phyloP scores from a whole-genome alignment of 1,284 basidiomycete species.

The Ceratobasidium theobromae region DNA sequence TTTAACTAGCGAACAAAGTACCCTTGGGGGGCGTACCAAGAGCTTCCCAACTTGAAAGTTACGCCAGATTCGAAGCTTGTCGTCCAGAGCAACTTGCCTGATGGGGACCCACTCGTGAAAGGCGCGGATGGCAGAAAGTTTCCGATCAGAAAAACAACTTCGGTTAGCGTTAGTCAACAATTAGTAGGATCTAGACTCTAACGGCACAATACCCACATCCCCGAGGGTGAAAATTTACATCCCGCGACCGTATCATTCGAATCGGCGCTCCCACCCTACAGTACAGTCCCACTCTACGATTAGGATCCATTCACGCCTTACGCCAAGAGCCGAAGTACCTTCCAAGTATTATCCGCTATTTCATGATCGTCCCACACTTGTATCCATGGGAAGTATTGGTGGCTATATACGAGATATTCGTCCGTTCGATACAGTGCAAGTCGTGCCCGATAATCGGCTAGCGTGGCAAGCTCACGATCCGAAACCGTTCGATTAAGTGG shows the following conservation, averaged over 20 bases:
- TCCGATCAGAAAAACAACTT: constrained; percentile 57
- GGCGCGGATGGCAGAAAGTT: constrained; percentile 61
- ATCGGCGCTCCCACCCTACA: constrained; percentile 59
- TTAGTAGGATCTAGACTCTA: constrained; percentile 23
- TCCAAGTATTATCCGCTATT: constrained; percentile 65
- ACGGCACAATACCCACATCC: constrained; percentile 45
- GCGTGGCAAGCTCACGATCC: constrained; percentile 60
- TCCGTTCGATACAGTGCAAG: constrained; percentile 63
- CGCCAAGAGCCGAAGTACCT: constrained; percentile 37
- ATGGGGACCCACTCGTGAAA: constrained; percentile 75
- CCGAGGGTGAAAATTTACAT: constrained; percentile 57
- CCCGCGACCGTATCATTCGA: constrained; percentile 61
- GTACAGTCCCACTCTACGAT: not conserved
- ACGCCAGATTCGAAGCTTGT: constrained; percentile 66
- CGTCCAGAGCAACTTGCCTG: constrained; percentile 60
- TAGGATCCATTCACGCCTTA: not conserved
- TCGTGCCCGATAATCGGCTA: constrained; percentile 63
- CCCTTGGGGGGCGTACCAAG: constrained; percentile 44
- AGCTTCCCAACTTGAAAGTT: constrained; percentile 66
- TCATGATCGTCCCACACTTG: constrained; percentile 67
- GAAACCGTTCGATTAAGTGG: constrained; percentile 52
- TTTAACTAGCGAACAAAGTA: not conserved
- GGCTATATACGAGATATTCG: constrained; percentile 52
- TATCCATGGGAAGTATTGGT: constrained; percentile 59
- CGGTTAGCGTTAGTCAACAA: constrained; percentile 35